Percentiles rank a stretch among this genome's conserved stretches.
Conservation (phyloP, 805 yeast species). For the Lipomyces anomalus region DNA sequence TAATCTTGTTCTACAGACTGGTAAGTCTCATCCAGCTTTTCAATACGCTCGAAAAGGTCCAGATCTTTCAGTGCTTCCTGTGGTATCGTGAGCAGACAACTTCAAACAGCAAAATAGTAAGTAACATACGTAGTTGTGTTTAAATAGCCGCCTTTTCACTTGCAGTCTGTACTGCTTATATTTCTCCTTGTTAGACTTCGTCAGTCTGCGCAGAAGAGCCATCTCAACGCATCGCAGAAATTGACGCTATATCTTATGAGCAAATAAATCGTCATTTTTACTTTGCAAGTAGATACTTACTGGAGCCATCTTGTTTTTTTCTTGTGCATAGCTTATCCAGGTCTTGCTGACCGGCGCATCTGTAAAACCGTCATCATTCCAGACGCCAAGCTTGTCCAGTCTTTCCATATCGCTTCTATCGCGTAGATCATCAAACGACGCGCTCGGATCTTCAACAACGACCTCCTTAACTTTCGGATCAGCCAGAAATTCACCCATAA, state of each 20-base stretch:
- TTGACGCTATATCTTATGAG: conserved; percentile 45
- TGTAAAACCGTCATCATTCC: conserved; percentile 26
- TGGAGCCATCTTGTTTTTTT: conserved; percentile 42
- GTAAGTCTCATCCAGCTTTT: conserved; percentile 72
- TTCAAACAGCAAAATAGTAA: background rate
- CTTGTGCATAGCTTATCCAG: conserved; percentile 41
- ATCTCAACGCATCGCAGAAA: conserved; percentile 73
- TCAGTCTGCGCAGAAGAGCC: conserved; percentile 45
- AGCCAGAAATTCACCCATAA: conserved; percentile 51
- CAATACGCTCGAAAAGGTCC: conserved; percentile 57
- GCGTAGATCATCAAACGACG: conserved; percentile 82
- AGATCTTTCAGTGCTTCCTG: conserved; percentile 63
- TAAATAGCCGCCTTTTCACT: conserved; percentile 69
- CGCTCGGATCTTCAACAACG: conserved; percentile 92
- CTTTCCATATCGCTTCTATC: conserved; percentile 70
- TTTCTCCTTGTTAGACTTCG: conserved; percentile 21
- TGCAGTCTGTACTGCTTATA: conserved; percentile 42
- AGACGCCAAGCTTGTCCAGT: conserved; percentile 32
- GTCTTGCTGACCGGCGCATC: conserved; percentile 24
- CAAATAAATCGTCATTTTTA: background rate
- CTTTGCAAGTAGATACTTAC: background rate
- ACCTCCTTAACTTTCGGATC: conserved; percentile 58
- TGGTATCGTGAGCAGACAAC: background rate
- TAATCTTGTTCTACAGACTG: conserved; percentile 67
- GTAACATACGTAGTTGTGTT: conserved; percentile 49